phyloP scores from a whole-genome alignment of 2,329 filamentous ascomycete genomes.

The Fusarium sp. region DNA sequence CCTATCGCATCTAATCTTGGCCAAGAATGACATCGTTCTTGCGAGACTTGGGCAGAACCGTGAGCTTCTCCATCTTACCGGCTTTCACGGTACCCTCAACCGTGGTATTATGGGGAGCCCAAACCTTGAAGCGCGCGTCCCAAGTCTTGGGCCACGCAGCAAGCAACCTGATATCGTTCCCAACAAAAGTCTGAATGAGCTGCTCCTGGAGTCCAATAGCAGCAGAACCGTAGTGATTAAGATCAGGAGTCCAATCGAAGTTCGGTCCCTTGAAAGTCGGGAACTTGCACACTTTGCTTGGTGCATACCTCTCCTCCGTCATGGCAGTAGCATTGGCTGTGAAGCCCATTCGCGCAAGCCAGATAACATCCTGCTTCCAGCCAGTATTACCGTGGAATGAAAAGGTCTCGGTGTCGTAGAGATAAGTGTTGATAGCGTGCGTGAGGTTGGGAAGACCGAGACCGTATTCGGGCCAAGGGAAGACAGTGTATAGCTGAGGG shows the following conservation, averaged over 20 bases:
- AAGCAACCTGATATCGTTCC: not conserved
- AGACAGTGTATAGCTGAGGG: not conserved
- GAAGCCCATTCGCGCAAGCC: slow-evolving; percentile 4
- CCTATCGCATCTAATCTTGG: not conserved
- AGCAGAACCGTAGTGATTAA: not conserved
- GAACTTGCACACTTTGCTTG: slow-evolving; percentile 5
- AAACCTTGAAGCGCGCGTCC: not conserved
- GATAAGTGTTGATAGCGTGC: slow-evolving; percentile 1
- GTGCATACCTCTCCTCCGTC: not conserved
- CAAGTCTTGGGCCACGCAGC: slow-evolving; percentile 3
- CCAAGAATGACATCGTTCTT: not conserved
- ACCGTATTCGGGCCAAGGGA: slow-evolving; percentile 6
- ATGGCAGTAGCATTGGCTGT: not conserved
- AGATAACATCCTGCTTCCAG: slow-evolving; percentile 11
- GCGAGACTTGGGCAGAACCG: not conserved
- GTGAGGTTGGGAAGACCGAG: slow-evolving; percentile 1
- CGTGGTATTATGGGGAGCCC: not conserved
- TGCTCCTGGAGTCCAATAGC: slow-evolving; percentile 12
- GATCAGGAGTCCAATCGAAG: slow-evolving; percentile 5
- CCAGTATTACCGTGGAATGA: not conserved
- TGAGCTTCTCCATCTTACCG: not conserved
- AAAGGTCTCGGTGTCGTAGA: not conserved
- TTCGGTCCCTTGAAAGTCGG: slow-evolving; percentile 7
- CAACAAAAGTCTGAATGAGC: slow-evolving; percentile 5
- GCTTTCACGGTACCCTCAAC: not conserved